phyloP scores from a whole-genome alignment of 2,329 filamentous ascomycete species.

The Colletotrichum plurivorum region DNA sequence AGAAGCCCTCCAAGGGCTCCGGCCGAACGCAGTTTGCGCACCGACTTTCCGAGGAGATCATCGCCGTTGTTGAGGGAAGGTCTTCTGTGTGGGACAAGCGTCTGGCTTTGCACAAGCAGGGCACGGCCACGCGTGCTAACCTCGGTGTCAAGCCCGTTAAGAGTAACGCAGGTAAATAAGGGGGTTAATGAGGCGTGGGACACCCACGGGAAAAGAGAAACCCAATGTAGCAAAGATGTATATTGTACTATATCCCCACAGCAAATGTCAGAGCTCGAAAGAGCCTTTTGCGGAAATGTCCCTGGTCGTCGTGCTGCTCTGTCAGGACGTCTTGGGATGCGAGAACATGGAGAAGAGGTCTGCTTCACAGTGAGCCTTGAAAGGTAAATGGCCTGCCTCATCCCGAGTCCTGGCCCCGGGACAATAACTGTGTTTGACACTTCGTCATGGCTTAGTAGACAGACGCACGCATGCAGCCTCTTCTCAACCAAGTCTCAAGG shows the following conservation, averaged over 20 bases:
- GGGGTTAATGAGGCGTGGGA: background rate
- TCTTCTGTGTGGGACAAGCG: conserved; percentile 89
- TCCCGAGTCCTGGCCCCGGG: too few species aligned
- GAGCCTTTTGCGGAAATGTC: conserved; percentile 12
- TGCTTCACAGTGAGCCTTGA: too few species aligned
- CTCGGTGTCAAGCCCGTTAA: conserved; percentile 58
- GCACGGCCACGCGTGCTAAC: conserved; percentile 84
- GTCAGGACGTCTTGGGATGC: too few species aligned
- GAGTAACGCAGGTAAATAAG: conserved; percentile 43
- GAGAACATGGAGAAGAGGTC: too few species aligned
- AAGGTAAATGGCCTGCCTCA: too few species aligned
- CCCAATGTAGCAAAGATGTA: conserved; percentile 37
- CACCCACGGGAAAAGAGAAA: background rate
- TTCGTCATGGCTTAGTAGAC: too few species aligned
- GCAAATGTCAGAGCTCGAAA: conserved; percentile 26
- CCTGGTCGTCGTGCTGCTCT: background rate
- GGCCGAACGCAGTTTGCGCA: conserved; percentile 81
- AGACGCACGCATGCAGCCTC: too few species aligned
- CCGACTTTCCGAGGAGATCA: conserved; percentile 86
- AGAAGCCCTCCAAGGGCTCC: conserved; percentile 80
- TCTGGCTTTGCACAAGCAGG: conserved; percentile 82
- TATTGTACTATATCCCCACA: conserved; percentile 39
- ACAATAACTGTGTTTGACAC: too few species aligned
- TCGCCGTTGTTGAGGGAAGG: conserved; percentile 88
- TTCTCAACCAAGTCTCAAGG: too few species aligned